Conservation (phyloP, 176 grass and related monocot genomes). For the Hordeum vulgare region DNA sequence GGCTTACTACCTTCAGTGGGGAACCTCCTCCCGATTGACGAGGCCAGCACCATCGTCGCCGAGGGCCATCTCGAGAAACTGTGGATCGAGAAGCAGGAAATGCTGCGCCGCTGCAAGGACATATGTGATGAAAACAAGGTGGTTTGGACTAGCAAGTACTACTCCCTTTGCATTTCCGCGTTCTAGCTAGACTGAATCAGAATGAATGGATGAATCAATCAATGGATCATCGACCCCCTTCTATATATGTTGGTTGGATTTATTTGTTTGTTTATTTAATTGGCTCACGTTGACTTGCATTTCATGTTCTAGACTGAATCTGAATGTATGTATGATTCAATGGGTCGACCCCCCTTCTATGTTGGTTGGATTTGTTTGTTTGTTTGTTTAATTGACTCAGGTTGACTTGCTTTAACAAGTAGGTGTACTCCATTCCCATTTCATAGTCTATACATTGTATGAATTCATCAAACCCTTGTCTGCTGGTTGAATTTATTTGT, state of each 20-base stretch:
- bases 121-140: conserved; percentile 12
- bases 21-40: conserved; percentile 18
- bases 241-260: neutral
- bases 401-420: neutral
- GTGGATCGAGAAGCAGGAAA: neutral
- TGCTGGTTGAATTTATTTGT: neutral
- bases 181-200: neutral
- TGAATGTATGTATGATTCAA: too few species aligned
- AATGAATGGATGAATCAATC: too few species aligned
- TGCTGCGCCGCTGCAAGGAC: conserved; percentile 17
- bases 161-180: neutral
- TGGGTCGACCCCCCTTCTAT: too few species aligned
- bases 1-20: neutral
- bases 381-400: neutral
- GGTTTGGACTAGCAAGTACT: neutral
- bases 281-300: neutral
- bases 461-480: neutral
- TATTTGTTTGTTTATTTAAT: neutral
- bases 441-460: neutral
- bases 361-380: too few species aligned
- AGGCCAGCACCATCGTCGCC: conserved; percentile 15
- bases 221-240: too few species aligned
- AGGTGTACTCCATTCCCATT: neutral
- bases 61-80: conserved; percentile 16
- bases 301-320: too few species aligned